phyloP scores from a whole-genome alignment of 2,329 filamentous ascomycete genomes.

The Clarireedia monteithiana region DNA sequence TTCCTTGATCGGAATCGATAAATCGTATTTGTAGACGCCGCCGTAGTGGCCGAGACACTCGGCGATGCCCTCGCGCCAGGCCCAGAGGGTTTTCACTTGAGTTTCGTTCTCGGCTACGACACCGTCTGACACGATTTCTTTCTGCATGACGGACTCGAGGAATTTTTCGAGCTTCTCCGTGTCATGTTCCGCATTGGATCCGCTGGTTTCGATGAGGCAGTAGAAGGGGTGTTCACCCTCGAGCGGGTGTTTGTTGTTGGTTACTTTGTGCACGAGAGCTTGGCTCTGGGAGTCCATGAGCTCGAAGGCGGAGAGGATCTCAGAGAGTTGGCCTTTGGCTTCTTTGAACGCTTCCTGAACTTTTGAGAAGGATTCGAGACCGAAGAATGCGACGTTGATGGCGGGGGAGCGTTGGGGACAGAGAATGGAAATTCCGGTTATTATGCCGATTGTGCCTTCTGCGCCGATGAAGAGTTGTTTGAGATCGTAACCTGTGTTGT shows the following conservation, averaged over 20 bases:
- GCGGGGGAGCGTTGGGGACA: slow-evolving; percentile 83
- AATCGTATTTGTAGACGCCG: slow-evolving; percentile 96
- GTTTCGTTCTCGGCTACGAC: slow-evolving; percentile 91
- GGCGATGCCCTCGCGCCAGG: slow-evolving; percentile 87
- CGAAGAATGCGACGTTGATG: slow-evolving; percentile 92
- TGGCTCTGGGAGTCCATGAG: slow-evolving; percentile 89
- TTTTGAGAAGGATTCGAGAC: slow-evolving; percentile 82
- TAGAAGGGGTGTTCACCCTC: slow-evolving; percentile 88
- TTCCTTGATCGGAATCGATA: slow-evolving; percentile 83
- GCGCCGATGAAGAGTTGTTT: slow-evolving; percentile 96
- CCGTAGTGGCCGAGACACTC: slow-evolving; percentile 86
- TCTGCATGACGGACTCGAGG: slow-evolving; percentile 83
- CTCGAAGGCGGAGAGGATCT: slow-evolving; percentile 96
- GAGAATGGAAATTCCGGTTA: slow-evolving; percentile 82
- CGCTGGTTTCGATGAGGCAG: slow-evolving; percentile 92
- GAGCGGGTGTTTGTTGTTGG: slow-evolving; percentile 70
- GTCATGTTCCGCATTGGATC: slow-evolving; percentile 90
- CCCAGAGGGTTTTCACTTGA: slow-evolving; percentile 78
- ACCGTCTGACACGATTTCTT: slow-evolving; percentile 80
- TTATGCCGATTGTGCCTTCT: slow-evolving; percentile 90
- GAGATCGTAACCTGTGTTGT: slow-evolving; percentile 97
- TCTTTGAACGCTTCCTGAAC: slow-evolving; percentile 79
- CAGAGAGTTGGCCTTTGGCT: slow-evolving; percentile 82
- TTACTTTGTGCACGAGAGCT: slow-evolving; percentile 65
- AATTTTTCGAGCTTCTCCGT: slow-evolving; percentile 84